A percentile compares a stretch with the other conserved stretches of the same genome.
Conservation (phyloP, 73 alveolate species). For the Paramecium tetraurelia region DNA sequence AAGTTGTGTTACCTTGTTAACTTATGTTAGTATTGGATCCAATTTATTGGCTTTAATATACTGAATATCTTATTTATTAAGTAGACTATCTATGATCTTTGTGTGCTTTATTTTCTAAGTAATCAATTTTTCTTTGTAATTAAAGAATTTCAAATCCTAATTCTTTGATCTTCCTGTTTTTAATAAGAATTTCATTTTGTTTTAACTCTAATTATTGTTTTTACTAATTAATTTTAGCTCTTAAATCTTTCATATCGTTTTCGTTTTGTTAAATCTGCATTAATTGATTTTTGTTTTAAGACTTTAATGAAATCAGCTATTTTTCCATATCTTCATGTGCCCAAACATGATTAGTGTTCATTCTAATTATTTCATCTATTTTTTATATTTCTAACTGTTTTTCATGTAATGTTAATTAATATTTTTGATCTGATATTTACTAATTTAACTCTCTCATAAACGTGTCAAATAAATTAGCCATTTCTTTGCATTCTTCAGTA, state of each 20-base stretch:
- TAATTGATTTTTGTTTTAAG: neutral
- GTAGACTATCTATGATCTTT: neutral
- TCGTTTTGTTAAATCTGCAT: neutral
- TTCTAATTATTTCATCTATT: neutral
- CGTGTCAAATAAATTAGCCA: slow-evolving; percentile 17
- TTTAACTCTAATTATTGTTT: neutral
- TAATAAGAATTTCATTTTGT: neutral
- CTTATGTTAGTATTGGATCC: neutral
- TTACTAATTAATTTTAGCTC: neutral
- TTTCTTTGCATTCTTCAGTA: neutral
- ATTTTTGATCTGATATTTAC: neutral
- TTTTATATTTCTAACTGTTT: neutral
- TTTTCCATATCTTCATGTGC: slow-evolving; percentile 14
- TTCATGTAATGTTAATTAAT: neutral
- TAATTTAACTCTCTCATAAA: neutral
- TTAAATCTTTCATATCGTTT: neutral
- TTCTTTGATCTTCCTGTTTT: neutral
- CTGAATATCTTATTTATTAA: neutral
- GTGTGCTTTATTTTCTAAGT: neutral
- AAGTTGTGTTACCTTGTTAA: neutral
- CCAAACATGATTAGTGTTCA: slow-evolving; percentile 2
- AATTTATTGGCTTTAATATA: neutral
- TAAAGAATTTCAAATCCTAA: neutral
- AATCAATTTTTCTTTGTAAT: neutral
- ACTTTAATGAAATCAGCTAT: neutral